phyloP scores from a whole-genome alignment of 78 protist species.

The Dictyostelium discoideum region DNA sequence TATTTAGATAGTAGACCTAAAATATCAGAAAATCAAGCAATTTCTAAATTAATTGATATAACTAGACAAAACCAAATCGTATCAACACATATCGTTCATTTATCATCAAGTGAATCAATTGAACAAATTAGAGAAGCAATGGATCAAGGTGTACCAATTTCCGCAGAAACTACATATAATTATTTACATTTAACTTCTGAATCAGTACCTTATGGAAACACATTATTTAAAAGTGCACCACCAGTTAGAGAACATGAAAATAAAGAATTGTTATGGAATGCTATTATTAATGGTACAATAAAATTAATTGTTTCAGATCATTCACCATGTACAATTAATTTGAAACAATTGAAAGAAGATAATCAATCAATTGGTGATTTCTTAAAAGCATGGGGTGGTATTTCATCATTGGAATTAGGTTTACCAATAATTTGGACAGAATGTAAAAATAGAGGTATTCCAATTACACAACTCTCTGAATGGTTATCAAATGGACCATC shows the following conservation, averaged over 20 bases:
- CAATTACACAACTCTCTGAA: not conserved
- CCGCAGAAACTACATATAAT: slow-evolving; percentile 72
- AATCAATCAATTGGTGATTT: slow-evolving; percentile 68
- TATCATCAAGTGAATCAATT: slow-evolving; percentile 53
- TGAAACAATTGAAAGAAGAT: slow-evolving; percentile 33
- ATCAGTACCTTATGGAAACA: slow-evolving; percentile 52
- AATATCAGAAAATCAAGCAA: slow-evolving; percentile 39
- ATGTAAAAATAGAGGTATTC: slow-evolving; percentile 10
- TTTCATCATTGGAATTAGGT: slow-evolving; percentile 71
- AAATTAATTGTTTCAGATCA: slow-evolving; percentile 74
- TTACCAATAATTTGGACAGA: slow-evolving; percentile 52
- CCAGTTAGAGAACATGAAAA: slow-evolving; percentile 64
- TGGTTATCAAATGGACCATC: slow-evolving; percentile 51
- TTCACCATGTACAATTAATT: slow-evolving; percentile 75
- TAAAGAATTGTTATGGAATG: slow-evolving; percentile 64
- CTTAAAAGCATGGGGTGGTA: slow-evolving; percentile 82
- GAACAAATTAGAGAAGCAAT: slow-evolving; percentile 8
- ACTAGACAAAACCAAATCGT: slow-evolving; percentile 15
- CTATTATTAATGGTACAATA: slow-evolving; percentile 25
- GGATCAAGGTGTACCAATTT: slow-evolving; percentile 23
- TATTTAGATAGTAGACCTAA: slow-evolving; percentile 49
- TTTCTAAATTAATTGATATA: slow-evolving; percentile 11
- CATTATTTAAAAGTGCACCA: slow-evolving; percentile 79
- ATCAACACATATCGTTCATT: slow-evolving; percentile 61
- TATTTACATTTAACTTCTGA: slow-evolving; percentile 58